Evolutionary conservation across 495 filamentous ascomycete genomes (phyloP).

Genomic region (Lepidopterella palustris): DNA sequence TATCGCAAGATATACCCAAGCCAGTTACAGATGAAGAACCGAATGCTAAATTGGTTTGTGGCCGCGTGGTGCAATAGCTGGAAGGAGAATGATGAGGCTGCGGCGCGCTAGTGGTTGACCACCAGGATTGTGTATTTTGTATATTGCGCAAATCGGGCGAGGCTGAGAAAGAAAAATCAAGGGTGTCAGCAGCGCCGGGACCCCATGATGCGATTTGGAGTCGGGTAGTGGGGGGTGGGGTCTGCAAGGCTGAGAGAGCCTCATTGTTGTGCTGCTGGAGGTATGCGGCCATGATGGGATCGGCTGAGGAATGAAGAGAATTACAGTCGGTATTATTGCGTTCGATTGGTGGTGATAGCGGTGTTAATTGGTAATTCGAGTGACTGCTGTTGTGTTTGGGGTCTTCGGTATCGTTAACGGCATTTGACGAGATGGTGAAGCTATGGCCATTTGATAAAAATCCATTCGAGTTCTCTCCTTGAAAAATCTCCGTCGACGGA

Average conservation of each 20-base stretch:
- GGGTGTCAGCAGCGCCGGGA: slow-evolving; percentile 11
- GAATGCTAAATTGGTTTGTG: background rate
- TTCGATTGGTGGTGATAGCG: slow-evolving; percentile 22
- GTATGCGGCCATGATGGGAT: slow-evolving; percentile 14
- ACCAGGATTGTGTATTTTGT: slow-evolving; percentile 3
- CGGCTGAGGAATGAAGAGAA: slow-evolving; percentile 17
- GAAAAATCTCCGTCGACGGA: slow-evolving; percentile 23
- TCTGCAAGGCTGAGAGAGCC: slow-evolving; percentile 31
- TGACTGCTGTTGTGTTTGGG: background rate
- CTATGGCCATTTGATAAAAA: slow-evolving; percentile 18
- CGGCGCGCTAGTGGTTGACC: slow-evolving; percentile 1
- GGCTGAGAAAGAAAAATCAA: slow-evolving; percentile 27
- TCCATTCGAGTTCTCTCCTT: slow-evolving; percentile 17
- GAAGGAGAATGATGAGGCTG: slow-evolving; percentile 6
- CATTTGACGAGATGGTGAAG: slow-evolving; percentile 25
- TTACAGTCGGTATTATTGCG: slow-evolving; percentile 11
- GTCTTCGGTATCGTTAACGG: background rate
- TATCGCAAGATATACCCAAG: slow-evolving; percentile 16
- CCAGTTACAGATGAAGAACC: slow-evolving; percentile 4
- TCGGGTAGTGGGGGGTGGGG: slow-evolving; percentile 19
- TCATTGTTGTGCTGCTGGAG: slow-evolving; percentile 13
- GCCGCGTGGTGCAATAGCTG: slow-evolving; percentile 2
- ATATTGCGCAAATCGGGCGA: slow-evolving; percentile 20
- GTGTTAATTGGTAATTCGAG: slow-evolving; percentile 26
- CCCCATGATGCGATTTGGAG: slow-evolving; percentile 23